Conservation (phyloP, 495 filamentous ascomycete genomes). For the Xylona heveae region DNA sequence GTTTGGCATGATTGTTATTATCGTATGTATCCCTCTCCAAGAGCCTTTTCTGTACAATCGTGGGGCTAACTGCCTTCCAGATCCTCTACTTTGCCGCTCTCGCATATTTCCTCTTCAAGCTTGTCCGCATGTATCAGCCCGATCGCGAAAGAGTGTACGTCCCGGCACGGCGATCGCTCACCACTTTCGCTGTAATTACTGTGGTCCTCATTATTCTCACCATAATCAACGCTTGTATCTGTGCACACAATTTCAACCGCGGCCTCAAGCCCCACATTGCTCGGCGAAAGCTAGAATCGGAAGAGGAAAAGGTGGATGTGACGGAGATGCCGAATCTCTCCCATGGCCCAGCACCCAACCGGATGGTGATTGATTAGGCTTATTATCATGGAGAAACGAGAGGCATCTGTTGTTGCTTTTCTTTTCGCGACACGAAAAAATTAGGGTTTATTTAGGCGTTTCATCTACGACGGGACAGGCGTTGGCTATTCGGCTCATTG, state of each 20-base stretch:
- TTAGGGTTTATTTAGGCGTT: too few relatives aligned
- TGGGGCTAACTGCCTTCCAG: slow-evolving; percentile 15
- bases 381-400: too few relatives aligned
- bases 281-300: slow-evolving; percentile 32
- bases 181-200: slow-evolving; percentile 84
- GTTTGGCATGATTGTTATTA: slow-evolving; percentile 53
- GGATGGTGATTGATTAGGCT: slow-evolving; percentile 93
- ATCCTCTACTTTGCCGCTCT: slow-evolving; percentile 73
- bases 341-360: slow-evolving; percentile 31
- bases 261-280: slow-evolving; percentile 77
- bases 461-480: too few relatives aligned
- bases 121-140: slow-evolving; percentile 75
- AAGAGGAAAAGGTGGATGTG: slow-evolving; percentile 48
- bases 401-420: too few relatives aligned
- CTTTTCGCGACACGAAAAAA: too few relatives aligned
- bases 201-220: slow-evolving; percentile 72
- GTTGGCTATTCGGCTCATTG: too few relatives aligned
- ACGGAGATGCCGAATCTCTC: slow-evolving; percentile 42
- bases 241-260: slow-evolving; percentile 75
- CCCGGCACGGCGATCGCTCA: slow-evolving; percentile 59
- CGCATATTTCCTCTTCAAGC: slow-evolving; percentile 96
- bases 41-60: neutral
- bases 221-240: slow-evolving; percentile 70
- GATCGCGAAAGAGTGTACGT: slow-evolving; percentile 31
- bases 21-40: slow-evolving; percentile 26